These are phyloP conservation scores for Crithidia thermophila DNA, from an alignment of 208 protist species.

Conservation along the genomic window DNA sequence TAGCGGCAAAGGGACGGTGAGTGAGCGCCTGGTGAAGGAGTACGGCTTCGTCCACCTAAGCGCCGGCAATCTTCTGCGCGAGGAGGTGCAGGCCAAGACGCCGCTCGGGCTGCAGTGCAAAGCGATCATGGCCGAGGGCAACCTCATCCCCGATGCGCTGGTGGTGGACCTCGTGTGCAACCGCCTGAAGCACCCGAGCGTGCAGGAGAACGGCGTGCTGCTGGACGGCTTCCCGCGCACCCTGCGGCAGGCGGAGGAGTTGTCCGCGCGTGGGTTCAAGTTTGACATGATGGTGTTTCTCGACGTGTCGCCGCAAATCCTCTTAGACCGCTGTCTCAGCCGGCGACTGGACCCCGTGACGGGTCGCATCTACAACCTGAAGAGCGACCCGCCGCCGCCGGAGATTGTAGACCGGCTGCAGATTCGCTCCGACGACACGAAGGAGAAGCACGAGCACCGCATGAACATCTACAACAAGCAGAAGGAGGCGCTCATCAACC, in stretches of 20 bases:
- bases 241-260: conserved; percentile 80
- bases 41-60: conserved; percentile 88
- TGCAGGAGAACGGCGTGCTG: conserved; percentile 65
- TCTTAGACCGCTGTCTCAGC: conserved; percentile 63
- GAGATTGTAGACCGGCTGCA: conserved; percentile 70
- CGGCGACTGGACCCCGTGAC: conserved; percentile 79
- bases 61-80: conserved; percentile 91
- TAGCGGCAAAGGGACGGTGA: conserved; percentile 81
- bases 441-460: conserved; percentile 69
- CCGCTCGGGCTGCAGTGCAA: conserved; percentile 56
- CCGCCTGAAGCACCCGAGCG: conserved; percentile 36
- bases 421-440: conserved; percentile 84
- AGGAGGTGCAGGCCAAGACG: conserved; percentile 74
- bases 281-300: conserved; percentile 82
- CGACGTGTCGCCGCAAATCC: conserved; percentile 45
- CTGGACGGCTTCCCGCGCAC: conserved; percentile 96
- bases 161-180: conserved; percentile 75
- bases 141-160: conserved; percentile 84
- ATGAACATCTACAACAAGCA: conserved; percentile 78
- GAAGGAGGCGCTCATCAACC: conserved; percentile 53
- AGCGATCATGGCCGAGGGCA: conserved; percentile 64
- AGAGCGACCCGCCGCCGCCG: conserved; percentile 68
- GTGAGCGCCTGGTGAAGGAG: conserved; percentile 83
- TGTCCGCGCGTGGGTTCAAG: conserved; percentile 51
- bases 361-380: conserved; percentile 76